Conservation (phyloP, 345 rosid species). For the Abelmoschus esculentus region DNA sequence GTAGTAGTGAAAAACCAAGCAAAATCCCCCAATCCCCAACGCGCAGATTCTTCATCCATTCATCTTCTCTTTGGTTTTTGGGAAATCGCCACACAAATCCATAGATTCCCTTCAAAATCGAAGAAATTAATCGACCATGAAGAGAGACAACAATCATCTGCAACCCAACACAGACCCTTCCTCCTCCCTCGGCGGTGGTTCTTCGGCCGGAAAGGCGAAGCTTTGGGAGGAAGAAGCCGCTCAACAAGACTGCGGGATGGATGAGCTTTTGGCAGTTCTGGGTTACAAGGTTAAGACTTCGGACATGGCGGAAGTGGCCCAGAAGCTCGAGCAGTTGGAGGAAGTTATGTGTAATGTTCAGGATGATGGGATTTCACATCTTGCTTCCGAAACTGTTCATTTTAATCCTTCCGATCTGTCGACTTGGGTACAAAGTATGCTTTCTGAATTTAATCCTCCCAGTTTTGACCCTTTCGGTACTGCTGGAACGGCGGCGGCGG, state of each 20-base stretch:
- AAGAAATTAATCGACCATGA: conserved; percentile 22
- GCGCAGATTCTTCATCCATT: conserved; percentile 39
- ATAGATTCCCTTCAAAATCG: background rate
- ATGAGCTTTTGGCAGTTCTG: conserved; percentile 61
- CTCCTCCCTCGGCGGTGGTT: background rate
- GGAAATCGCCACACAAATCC: conserved; percentile 8
- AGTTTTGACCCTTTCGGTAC: conserved; percentile 16
- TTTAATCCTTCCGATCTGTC: conserved; percentile 70
- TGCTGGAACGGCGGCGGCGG: background rate
- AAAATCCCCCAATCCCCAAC: conserved; percentile 27
- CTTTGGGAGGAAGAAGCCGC: conserved; percentile 35
- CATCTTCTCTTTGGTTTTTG: conserved; percentile 19
- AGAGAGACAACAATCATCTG: conserved; percentile 42
- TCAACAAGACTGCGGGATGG: conserved; percentile 41
- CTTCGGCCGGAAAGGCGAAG: conserved; percentile 37
- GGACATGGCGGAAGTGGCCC: conserved; percentile 87
- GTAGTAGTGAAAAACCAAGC: conserved; percentile 40
- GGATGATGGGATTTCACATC: conserved; percentile 50
- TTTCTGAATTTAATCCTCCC: conserved; percentile 54
- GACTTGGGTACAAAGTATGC: conserved; percentile 58
- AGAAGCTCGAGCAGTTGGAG: conserved; percentile 74
- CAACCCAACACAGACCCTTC: conserved; percentile 20
- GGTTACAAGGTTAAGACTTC: conserved; percentile 73
- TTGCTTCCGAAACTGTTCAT: conserved; percentile 63
- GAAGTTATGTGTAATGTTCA: conserved; percentile 52